These are phyloP conservation scores for Aspergillus ellipticus DNA, from an alignment of 495 filamentous ascomycete genomes.

Conservation along the genomic window DNA sequence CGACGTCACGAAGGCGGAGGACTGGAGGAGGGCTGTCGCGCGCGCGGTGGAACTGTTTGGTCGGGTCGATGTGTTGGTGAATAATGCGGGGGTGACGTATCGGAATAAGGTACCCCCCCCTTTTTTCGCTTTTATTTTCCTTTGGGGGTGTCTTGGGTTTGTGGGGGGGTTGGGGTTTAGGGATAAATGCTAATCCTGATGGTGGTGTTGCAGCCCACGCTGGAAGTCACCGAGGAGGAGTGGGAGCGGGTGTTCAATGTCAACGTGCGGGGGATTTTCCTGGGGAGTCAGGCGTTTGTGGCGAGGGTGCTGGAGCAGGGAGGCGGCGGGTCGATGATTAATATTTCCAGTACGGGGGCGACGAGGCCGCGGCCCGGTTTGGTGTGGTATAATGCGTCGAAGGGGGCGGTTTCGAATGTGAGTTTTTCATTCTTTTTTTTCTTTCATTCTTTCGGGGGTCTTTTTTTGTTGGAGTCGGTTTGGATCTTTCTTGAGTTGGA, in stretches of 20 bases:
- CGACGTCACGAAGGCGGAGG: constrained; percentile 47
- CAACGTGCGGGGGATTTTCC: constrained; percentile 61
- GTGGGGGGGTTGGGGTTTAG: no score
- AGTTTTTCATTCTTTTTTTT: constrained; percentile 10
- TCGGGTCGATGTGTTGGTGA: constrained; percentile 55
- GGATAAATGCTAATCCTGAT: no score
- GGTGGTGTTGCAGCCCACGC: constrained; percentile 42
- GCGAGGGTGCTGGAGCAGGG: constrained; percentile 53
- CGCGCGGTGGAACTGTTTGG: constrained; percentile 47
- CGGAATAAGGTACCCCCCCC: constrained; percentile 51
- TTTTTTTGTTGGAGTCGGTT: no score
- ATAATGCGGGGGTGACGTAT: constrained; percentile 72
- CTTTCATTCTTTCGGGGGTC: no score
- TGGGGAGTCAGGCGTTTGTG: constrained; percentile 49
- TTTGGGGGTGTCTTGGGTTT: neutral
- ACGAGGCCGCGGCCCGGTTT: constrained; percentile 61
- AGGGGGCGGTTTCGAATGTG: constrained; percentile 63
- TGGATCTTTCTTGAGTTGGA: no score
- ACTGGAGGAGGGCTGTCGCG: constrained; percentile 49
- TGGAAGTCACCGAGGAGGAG: constrained; percentile 62
- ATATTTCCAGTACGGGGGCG: constrained; percentile 63
- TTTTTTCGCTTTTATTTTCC: neutral
- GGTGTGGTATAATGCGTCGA: constrained; percentile 69
- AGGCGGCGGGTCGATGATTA: constrained; percentile 59
- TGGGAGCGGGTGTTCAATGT: constrained; percentile 65